Percentiles rank a stretch among this genome's conserved stretches.
Conservation (phyloP, 2,329 filamentous ascomycete genomes). For the Didymella pomorum region DNA sequence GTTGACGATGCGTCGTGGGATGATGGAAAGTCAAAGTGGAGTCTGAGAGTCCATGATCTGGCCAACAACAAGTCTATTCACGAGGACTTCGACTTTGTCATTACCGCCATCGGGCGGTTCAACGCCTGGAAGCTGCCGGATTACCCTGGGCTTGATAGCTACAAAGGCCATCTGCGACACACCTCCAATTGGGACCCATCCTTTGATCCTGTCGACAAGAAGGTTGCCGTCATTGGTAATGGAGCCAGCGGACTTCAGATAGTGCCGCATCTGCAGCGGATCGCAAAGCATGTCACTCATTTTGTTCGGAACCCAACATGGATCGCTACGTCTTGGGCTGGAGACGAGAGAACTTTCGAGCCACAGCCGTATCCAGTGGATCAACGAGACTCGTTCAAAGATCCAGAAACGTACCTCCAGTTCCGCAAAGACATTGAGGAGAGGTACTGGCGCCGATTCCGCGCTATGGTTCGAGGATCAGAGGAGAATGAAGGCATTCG, state of each 20-base stretch:
- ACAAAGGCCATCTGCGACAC: conserved; percentile 41
- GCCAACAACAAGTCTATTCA: conserved; percentile 43
- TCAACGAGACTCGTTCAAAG: conserved; percentile 64
- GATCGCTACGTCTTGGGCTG: conserved; percentile 63
- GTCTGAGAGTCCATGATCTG: conserved; percentile 63
- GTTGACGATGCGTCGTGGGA: conserved; percentile 53
- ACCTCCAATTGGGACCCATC: conserved; percentile 44
- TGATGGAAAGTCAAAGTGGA: conserved; percentile 63
- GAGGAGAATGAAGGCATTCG: conserved; percentile 44
- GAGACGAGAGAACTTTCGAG: conserved; percentile 52
- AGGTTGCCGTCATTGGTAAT: conserved; percentile 69
- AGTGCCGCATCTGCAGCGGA: conserved; percentile 65
- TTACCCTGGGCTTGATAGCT: conserved; percentile 41
- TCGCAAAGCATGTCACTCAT: conserved; percentile 59
- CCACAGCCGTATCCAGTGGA: conserved; percentile 59
- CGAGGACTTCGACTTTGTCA: conserved; percentile 46
- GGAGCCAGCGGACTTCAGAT: conserved; percentile 71
- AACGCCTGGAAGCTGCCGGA: conserved; percentile 46
- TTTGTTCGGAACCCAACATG: conserved; percentile 68
- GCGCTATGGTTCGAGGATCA: conserved; percentile 50
- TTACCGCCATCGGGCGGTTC: conserved; percentile 47
- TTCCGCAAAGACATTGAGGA: conserved; percentile 55
- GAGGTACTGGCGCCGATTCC: conserved; percentile 66
- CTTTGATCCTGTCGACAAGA: conserved; percentile 64
- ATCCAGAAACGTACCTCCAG: conserved; percentile 67